phyloP scores from a whole-genome alignment of 176 grass and related monocot species.

The Oryza coarctata region DNA sequence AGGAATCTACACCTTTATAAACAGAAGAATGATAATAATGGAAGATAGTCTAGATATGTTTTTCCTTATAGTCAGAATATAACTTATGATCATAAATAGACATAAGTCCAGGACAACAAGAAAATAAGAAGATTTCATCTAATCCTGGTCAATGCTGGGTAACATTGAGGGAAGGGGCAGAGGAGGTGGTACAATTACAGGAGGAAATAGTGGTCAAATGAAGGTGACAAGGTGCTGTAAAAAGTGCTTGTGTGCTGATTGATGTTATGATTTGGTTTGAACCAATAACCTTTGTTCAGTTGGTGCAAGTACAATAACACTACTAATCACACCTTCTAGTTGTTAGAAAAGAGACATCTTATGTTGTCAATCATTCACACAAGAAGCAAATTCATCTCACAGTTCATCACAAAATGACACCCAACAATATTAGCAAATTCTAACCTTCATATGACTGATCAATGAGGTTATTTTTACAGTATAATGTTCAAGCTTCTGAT shows the following conservation, averaged over 20 bases:
- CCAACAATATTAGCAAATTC: background rate
- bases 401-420: slow-evolving; percentile 7
- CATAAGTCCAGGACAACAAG: background rate
- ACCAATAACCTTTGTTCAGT: background rate
- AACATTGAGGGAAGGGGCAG: background rate
- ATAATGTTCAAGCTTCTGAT: background rate
- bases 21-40: background rate
- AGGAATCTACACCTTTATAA: slow-evolving; percentile 5
- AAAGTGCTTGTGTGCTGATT: background rate
- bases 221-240: background rate
- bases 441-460: background rate
- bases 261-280: background rate
- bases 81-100: background rate
- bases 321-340: background rate
- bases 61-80: background rate
- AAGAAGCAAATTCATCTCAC: background rate
- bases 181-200: background rate
- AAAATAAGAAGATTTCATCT: background rate
- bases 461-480: background rate
- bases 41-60: background rate
- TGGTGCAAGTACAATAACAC: background rate
- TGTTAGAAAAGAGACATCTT: background rate
- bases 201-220: background rate
- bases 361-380: background rate
- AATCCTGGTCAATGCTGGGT: background rate